These are phyloP conservation scores for Termitomyces sp. DNA, from an alignment of 768 basidiomycete species.

Conservation along the genomic window DNA sequence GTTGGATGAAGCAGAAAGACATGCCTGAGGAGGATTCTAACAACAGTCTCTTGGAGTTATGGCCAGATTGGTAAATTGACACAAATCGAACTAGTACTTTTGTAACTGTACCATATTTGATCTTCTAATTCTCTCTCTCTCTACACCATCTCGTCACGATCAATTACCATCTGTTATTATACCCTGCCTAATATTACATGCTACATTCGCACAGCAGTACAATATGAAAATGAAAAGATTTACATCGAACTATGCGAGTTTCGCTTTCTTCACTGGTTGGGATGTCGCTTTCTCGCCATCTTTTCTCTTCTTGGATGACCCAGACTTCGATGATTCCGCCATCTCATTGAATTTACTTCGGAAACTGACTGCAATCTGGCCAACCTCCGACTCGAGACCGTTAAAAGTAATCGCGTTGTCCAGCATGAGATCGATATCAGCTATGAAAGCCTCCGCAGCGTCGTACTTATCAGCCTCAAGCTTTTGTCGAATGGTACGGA, in stretches of 20 bases:
- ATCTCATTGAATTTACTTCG: constrained; percentile 53
- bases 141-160: not conserved
- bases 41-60: constrained; percentile 48
- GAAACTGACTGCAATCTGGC: constrained; percentile 48
- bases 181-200: constrained; percentile 28
- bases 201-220: constrained; percentile 13
- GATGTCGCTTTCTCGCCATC: constrained; percentile 63
- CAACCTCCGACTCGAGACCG: constrained; percentile 77
- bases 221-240: constrained; percentile 8
- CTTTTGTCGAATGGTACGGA: constrained; percentile 76
- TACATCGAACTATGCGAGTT: constrained; percentile 41
- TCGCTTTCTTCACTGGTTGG: constrained; percentile 68
- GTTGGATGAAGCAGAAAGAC: constrained; percentile 88
- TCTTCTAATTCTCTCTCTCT: not conserved
- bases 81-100: not conserved
- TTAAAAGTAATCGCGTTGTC: constrained; percentile 90
- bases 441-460: constrained; percentile 72
- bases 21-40: constrained; percentile 71
- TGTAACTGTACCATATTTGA: not conserved
- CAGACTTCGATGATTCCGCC: constrained; percentile 43
- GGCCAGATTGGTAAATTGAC: constrained; percentile 57
- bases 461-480: constrained; percentile 84
- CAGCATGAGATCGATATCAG: constrained; percentile 85
- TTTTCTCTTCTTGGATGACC: constrained; percentile 67
- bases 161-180: constrained; percentile 18